Conservation (phyloP, 2,329 filamentous ascomycete species). For the Colletotrichum sp. region DNA sequence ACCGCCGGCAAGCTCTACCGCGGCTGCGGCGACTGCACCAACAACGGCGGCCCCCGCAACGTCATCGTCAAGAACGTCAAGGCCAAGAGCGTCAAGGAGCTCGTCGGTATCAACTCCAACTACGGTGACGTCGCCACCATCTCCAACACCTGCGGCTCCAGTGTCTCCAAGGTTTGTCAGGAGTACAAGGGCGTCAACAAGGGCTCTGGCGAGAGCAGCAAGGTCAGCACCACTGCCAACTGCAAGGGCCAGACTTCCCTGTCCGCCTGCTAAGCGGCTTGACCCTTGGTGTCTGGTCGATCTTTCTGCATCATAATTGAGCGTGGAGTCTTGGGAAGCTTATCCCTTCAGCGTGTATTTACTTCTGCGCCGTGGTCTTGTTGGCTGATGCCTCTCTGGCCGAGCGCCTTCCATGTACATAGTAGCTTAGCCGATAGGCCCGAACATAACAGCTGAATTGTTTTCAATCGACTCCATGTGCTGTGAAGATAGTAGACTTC, state of each 20-base stretch:
- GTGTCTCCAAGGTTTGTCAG: conserved; percentile 22
- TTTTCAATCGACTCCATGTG: background rate
- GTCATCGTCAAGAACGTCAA: conserved; percentile 21
- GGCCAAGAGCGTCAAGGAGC: conserved; percentile 27
- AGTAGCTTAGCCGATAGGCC: background rate
- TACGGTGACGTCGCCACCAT: conserved; percentile 30
- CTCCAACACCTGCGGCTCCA: conserved; percentile 25
- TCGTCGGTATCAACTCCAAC: conserved; percentile 49
- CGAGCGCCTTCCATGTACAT: conserved; percentile 8
- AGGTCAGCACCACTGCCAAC: conserved; percentile 22
- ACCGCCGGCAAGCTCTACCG: conserved; percentile 49
- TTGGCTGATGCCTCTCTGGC: background rate
- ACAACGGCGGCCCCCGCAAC: conserved; percentile 20
- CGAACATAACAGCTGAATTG: background rate
- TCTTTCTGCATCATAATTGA: background rate
- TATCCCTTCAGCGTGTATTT: background rate
- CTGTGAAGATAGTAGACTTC: background rate
- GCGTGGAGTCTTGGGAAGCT: background rate
- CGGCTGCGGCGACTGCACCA: conserved; percentile 46
- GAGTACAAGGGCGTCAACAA: conserved; percentile 24
- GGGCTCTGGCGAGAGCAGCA: conserved; percentile 12
- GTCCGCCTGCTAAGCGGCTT: conserved; percentile 5
- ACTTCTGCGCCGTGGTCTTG: background rate
- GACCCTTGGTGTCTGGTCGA: fast-evolving
- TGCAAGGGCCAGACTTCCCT: conserved; percentile 21